Conservation (phyloP, 495 filamentous ascomycete genomes). For the Penicillium ochrochloron region DNA sequence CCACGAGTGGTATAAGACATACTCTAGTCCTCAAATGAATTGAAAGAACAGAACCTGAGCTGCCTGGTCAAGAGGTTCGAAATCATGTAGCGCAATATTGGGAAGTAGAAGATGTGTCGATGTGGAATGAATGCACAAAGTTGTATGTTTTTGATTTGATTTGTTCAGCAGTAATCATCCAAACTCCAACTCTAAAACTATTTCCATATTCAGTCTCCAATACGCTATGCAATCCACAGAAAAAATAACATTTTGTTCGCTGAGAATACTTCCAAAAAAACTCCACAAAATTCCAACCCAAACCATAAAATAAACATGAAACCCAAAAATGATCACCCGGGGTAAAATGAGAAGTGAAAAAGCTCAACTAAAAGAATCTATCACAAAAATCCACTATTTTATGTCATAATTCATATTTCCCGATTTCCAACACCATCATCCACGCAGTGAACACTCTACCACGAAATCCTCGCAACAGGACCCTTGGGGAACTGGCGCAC, state of each 20-base stretch:
- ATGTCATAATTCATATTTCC: not conserved
- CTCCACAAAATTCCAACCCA: not conserved
- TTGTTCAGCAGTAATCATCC: not conserved
- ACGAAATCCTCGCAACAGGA: conserved; percentile 47
- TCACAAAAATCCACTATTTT: not conserved
- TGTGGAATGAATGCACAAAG: not conserved
- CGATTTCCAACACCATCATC: too few relatives aligned
- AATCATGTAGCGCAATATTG: too few relatives aligned
- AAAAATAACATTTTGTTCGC: not conserved
- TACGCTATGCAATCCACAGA: not conserved
- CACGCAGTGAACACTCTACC: conserved; percentile 37
- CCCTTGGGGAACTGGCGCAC: conserved; percentile 51
- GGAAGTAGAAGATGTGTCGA: not conserved
- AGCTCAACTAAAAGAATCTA: not conserved
- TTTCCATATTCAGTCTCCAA: not conserved
- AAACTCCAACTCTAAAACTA: not conserved
- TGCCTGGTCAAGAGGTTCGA: too few relatives aligned
- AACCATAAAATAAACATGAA: not conserved
- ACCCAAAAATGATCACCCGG: not conserved
- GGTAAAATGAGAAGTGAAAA: not conserved
- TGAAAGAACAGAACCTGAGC: too few relatives aligned
- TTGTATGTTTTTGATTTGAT: not conserved
- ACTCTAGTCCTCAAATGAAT: too few relatives aligned
- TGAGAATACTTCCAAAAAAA: not conserved
- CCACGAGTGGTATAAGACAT: too few relatives aligned